Percentiles rank a stretch among this genome's conserved stretches.
Evolutionary conservation across 2,329 filamentous ascomycete genomes (phyloP).

Genomic region (Seiridium cupressi): DNA sequence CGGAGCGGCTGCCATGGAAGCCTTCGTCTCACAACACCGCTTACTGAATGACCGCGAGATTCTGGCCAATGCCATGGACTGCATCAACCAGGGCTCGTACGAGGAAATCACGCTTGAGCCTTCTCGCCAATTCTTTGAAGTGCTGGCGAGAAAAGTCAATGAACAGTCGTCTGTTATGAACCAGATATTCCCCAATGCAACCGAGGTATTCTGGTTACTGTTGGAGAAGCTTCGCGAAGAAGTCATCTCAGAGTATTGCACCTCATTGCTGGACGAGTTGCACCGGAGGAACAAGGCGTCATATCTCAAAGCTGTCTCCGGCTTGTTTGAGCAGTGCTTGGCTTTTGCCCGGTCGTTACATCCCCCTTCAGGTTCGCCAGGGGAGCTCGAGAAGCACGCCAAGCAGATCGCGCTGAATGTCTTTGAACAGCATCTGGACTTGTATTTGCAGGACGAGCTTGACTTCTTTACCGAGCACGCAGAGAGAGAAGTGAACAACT

Average conservation of each 20-base stretch:
- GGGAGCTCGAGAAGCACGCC: conserved; percentile 62
- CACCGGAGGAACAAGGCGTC: conserved; percentile 72
- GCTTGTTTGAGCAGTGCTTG: conserved; percentile 82
- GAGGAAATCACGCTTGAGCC: conserved; percentile 76
- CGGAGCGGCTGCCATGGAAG: conserved; percentile 72
- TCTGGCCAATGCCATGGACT: conserved; percentile 75
- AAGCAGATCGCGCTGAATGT: conserved; percentile 67
- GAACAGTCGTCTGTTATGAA: conserved; percentile 80
- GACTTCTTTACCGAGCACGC: conserved; percentile 78
- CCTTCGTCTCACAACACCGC: conserved; percentile 87
- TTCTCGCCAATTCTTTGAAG: conserved; percentile 77
- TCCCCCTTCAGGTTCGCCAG: conserved; percentile 60
- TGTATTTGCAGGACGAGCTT: conserved; percentile 89
- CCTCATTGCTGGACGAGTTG: conserved; percentile 80
- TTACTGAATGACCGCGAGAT: conserved; percentile 73
- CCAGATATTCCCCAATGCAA: conserved; percentile 72
- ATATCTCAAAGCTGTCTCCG: conserved; percentile 84
- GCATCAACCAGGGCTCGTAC: conserved; percentile 65
- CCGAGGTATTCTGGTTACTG: conserved; percentile 73
- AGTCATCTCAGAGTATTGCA: conserved; percentile 82
- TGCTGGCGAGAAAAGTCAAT: conserved; percentile 71
- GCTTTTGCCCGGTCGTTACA: conserved; percentile 72
- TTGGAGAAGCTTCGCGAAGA: conserved; percentile 82
- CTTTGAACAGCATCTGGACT: conserved; percentile 90
- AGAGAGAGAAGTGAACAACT: conserved; percentile 73